Base-by-base conservation (phyloP, 495 filamentous ascomycete genomes). In the Oidiodendron maius region DNA sequence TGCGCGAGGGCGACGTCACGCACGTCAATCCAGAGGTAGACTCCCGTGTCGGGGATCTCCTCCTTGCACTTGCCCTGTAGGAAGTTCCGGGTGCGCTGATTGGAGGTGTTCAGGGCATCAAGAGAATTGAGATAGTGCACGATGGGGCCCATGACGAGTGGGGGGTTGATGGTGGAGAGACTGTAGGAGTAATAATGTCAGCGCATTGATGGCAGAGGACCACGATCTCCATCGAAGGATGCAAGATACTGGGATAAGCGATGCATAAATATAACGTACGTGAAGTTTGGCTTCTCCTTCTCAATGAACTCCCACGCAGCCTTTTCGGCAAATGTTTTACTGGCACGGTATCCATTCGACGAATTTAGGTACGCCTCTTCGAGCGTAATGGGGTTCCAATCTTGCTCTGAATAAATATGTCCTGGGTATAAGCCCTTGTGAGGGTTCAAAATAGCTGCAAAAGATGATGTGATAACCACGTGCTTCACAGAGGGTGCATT, bases 381-480 rank as follows among this genome's bases (percentile, higher is more conserved):
- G 53, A 74, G 66, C 4, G 88, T 91, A 3, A 88, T 75, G 0
- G 89, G 88, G 66, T 93, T 93, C 91, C 91, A 97, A 39, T 83
- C 80, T 16, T 69, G 66, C 60, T 94, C 89, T 45, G 70, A 72
- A 61, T 89, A 94, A 13, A 70, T 71, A 53, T 78, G 73, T 38
- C 71, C 72, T 0, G 71, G 69, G 17, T 3, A 28, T n/a, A n/a
- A 68, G 17, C 62, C 70, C 49, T 68, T 68, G n/a, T 64, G 44
- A 2, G 64, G 22, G 23, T 58, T 39, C 22, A 54, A 2, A n/a
- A 60, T 52, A 16, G 86, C 72, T 6, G 90, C 91, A 64, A 91
- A 95, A 13, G 87, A 93, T 23, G 82, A 87, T 1, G 90, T 96
- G 55, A 96, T 76, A 40, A 91, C 82, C 10, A 96, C 86, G 45